Base-by-base conservation (phyloP, 192 early-diverging fungal species). In the Lobosporangium transversale region DNA sequence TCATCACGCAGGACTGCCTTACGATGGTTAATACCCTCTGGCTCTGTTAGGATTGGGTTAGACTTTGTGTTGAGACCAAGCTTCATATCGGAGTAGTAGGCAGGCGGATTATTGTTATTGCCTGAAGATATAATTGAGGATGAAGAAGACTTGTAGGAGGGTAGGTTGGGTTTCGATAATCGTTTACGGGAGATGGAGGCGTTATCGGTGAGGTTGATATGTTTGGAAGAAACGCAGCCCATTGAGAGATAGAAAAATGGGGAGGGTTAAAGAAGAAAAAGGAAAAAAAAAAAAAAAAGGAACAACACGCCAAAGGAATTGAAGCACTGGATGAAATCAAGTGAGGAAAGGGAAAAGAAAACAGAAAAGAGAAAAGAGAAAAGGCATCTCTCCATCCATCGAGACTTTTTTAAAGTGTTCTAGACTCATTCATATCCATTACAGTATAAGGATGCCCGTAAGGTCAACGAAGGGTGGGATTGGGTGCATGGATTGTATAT, bases 61-160 rank as follows among this genome's bases (percentile, higher is more conserved):
- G 64, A 1, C 10, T 61, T 14, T 1, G 57, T 9, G 52, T 32
- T 10, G 73, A 67, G 33, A 32, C 66, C 52, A 43, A 67, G 45
- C 47, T 76, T 76, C 73, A 76, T 76, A n/a, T 76, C 73, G 24
- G 59, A 23, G 50, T 76, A 15, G 50, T 76, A 76, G 9, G 73
- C 58, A 5, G 73, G 73, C 0, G 53, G 73, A 32, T 55, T 21
- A 29, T 44, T 24, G 21, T 40, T 24, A 18, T n/a, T n/a, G n/a
- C n/a, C n/a, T n/a, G 56, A 61, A 55, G 48, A 54, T 4, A 29
- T 23, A 50, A 53, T 33, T 5, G 59, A 57, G 10, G 30, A 51
- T 26, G 52, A 66, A 36, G 62, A 54, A 0, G 43, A 48, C 23
- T 24, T 24, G 53, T 69, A 69, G 4, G 50, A 47, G 11, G 66